A percentile compares a stretch with the other conserved stretches of the same genome.
Conservation (phyloP, 805 yeast genomes). For the Cyberlindnera xylosilytica region DNA sequence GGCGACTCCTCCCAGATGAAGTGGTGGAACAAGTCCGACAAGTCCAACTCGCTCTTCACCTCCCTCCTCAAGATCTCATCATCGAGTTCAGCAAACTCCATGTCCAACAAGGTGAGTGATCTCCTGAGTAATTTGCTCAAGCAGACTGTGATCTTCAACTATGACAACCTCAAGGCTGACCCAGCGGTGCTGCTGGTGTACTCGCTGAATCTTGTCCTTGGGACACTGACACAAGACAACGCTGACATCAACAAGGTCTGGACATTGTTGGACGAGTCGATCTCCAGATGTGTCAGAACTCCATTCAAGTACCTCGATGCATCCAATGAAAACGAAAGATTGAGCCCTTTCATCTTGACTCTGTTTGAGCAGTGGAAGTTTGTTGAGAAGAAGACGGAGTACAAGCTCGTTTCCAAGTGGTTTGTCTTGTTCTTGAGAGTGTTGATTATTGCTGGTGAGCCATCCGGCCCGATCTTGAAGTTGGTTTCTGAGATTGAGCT, state of each 20-base stretch:
- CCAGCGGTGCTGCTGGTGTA: constrained; percentile 55
- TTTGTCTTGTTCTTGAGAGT: constrained; percentile 44
- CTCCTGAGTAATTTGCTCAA: constrained; percentile 47
- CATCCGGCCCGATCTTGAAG: constrained; percentile 23
- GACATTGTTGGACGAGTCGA: constrained; percentile 70
- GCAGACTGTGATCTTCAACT: constrained; percentile 54
- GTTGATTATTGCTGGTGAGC: constrained; percentile 58
- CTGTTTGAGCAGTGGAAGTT: constrained; percentile 69
- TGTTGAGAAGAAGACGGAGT: constrained; percentile 33
- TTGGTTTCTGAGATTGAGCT: constrained; percentile 15
- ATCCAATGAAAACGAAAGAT: constrained; percentile 31
- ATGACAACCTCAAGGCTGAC: constrained; percentile 40
- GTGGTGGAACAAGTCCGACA: constrained; percentile 70
- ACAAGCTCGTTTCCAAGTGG: constrained; percentile 42
- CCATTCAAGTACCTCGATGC: constrained; percentile 85
- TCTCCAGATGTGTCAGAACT: constrained; percentile 63
- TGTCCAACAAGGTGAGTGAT: constrained; percentile 39
- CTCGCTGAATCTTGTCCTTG: constrained; percentile 35
- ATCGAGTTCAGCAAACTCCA: constrained; percentile 31
- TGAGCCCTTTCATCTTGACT: constrained; percentile 58
- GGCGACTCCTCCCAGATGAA: constrained; percentile 50
- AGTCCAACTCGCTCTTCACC: constrained; percentile 61
- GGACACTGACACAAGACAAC: constrained; percentile 6
- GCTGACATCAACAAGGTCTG: constrained; percentile 40
- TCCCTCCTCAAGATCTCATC: constrained; percentile 55